phyloP scores from a whole-genome alignment of 352 stramenopile species.

The Aphanomyces cochlioides region DNA sequence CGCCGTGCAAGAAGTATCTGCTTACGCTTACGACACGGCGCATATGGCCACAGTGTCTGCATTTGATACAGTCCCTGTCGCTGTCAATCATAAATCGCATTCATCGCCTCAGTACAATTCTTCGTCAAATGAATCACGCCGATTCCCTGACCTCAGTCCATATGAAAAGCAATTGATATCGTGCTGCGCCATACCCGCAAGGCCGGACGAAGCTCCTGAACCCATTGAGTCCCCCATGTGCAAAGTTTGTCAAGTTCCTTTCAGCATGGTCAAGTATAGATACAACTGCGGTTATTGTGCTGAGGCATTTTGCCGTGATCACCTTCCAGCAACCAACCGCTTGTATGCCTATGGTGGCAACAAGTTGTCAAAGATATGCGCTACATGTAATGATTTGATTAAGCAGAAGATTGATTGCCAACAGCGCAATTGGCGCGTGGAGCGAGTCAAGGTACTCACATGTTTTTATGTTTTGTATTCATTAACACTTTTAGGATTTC shows the following conservation, averaged over 20 bases:
- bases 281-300: constrained; percentile 82
- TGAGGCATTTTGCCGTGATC: constrained; percentile 71
- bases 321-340: constrained; percentile 54
- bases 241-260: constrained; percentile 64
- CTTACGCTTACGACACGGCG: constrained; percentile 27
- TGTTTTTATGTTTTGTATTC: constrained; percentile 5
- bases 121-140: constrained; percentile 7
- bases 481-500: constrained; percentile 46
- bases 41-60: constrained; percentile 24
- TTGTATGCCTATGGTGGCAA: constrained; percentile 68
- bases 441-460: constrained; percentile 46
- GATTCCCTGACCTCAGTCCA: constrained; percentile 68
- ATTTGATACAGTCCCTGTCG: neutral
- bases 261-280: constrained; percentile 78
- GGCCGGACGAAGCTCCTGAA: constrained; percentile 59
- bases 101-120: neutral
- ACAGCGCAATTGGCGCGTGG: constrained; percentile 69
- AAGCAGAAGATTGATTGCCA: constrained; percentile 74
- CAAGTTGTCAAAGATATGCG: constrained; percentile 57
- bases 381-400: constrained; percentile 65
- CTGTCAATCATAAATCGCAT: neutral
- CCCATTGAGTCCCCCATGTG: constrained; percentile 55
- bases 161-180: constrained; percentile 68
- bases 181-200: constrained; percentile 50
- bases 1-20: constrained; percentile 29